Evolutionary conservation across 2,329 filamentous ascomycete genomes (phyloP).

Genomic region (Microdochium bolleyi): DNA sequence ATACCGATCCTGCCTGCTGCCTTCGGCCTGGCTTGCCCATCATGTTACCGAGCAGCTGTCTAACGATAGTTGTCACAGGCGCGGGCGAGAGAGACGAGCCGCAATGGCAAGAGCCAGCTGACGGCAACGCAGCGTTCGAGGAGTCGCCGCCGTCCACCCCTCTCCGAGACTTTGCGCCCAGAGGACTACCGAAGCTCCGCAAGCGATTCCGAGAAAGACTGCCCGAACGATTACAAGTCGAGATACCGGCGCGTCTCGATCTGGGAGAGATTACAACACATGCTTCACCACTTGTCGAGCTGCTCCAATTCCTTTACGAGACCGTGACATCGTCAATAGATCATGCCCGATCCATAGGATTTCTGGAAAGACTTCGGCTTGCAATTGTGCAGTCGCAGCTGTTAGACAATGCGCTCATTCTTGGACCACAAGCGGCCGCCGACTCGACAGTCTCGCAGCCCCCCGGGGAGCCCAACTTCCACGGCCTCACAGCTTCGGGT

Average conservation of each 20-base stretch:
- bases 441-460: conserved; percentile 11
- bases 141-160: conserved; percentile 19
- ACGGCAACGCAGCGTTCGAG: conserved; percentile 12
- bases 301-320: conserved; percentile 15
- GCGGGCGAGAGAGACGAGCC: conserved; percentile 17
- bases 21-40: neutral
- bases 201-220: conserved; percentile 19
- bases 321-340: conserved; percentile 23
- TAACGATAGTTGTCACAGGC: conserved; percentile 14
- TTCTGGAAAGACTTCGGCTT: conserved; percentile 23
- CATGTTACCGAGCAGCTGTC: conserved; percentile 1
- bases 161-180: conserved; percentile 21
- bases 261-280: conserved; percentile 16
- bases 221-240: conserved; percentile 15
- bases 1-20: neutral
- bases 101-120: conserved; percentile 16
- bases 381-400: conserved; percentile 23
- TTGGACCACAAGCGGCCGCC: conserved; percentile 13
- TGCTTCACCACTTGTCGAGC: conserved; percentile 15
- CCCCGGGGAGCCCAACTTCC: conserved; percentile 11
- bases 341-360: conserved; percentile 18
- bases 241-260: conserved; percentile 12
- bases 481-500: conserved; percentile 18
- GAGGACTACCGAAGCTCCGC: conserved; percentile 19
- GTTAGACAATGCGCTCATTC: conserved; percentile 19